Conservation (phyloP, 2,329 filamentous ascomycete species). For the Laburnicola sp. region DNA sequence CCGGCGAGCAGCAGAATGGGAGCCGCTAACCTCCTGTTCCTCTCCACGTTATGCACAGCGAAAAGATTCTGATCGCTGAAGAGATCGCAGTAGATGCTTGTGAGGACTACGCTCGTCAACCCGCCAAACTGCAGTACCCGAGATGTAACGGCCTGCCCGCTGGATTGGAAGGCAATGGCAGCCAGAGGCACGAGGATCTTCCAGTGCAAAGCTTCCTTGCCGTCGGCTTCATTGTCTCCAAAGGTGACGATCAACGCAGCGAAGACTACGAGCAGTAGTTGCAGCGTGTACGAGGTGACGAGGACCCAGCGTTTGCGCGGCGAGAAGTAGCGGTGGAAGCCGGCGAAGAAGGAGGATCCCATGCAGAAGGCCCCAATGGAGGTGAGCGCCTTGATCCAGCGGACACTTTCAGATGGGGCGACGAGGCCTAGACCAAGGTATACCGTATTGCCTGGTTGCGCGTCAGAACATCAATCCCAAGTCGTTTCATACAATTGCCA, state of each 20-base stretch:
- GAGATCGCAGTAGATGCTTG: constrained; percentile 79
- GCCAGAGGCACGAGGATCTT: constrained; percentile 66
- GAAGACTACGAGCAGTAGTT: constrained; percentile 47
- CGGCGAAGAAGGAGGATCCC: constrained; percentile 71
- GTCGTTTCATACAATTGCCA: constrained; percentile 7
- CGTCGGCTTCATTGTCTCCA: constrained; percentile 42
- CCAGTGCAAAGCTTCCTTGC: constrained; percentile 44
- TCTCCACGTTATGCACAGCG: constrained; percentile 52
- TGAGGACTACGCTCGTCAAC: constrained; percentile 77
- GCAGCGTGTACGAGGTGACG: constrained; percentile 49
- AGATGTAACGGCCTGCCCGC: constrained; percentile 76
- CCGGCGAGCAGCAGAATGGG: constrained; percentile 58
- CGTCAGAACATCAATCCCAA: constrained; percentile 13
- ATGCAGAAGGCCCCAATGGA: constrained; percentile 72
- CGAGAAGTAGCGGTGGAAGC: constrained; percentile 66
- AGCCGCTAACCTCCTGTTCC: constrained; percentile 57
- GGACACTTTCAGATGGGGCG: constrained; percentile 55
- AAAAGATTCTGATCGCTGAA: constrained; percentile 67
- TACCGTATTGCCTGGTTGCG: constrained; percentile 66
- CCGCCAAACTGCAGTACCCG: constrained; percentile 69
- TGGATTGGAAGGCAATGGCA: constrained; percentile 74
- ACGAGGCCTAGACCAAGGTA: constrained; percentile 76
- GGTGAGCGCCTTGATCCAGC: constrained; percentile 72
- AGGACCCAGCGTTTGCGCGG: constrained; percentile 68
- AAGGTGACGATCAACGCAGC: constrained; percentile 51